A percentile compares a stretch with the other conserved stretches of the same genome.
Conservation (phyloP, 768 basidiomycete genomes). For the Mycena galopus region DNA sequence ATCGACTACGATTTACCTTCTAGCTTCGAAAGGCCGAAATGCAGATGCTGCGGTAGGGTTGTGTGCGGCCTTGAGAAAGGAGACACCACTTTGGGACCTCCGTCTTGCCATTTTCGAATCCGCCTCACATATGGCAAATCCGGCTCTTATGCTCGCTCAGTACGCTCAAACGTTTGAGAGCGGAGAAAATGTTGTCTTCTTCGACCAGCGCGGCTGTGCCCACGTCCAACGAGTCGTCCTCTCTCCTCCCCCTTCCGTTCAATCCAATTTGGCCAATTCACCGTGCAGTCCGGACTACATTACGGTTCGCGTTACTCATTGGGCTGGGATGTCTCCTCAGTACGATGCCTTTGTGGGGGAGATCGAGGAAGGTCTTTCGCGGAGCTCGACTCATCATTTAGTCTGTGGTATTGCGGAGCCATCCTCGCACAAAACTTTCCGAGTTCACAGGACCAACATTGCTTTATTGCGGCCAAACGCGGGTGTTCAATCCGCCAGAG, state of each 20-base stretch:
- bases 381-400: background rate
- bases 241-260: background rate
- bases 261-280: background rate
- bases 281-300: background rate
- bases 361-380: background rate
- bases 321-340: background rate
- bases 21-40: background rate
- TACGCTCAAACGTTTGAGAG: background rate
- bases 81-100: slow-evolving; percentile 3
- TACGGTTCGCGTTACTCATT: background rate
- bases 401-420: background rate
- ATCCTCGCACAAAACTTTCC: background rate
- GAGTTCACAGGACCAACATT: background rate
- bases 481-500: background rate
- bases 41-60: slow-evolving; percentile 11
- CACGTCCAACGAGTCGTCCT: background rate
- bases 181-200: slow-evolving; percentile 4
- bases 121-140: background rate
- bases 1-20: background rate
- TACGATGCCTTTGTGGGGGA: slow-evolving; percentile 1
- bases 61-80: background rate
- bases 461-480: background rate
- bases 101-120: slow-evolving; percentile 18
- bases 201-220: background rate
- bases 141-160: background rate